A percentile compares a stretch with the other conserved stretches of the same genome.
Evolutionary conservation across 2,329 filamentous ascomycete genomes (phyloP).

Genomic region (Colletotrichum musae): DNA sequence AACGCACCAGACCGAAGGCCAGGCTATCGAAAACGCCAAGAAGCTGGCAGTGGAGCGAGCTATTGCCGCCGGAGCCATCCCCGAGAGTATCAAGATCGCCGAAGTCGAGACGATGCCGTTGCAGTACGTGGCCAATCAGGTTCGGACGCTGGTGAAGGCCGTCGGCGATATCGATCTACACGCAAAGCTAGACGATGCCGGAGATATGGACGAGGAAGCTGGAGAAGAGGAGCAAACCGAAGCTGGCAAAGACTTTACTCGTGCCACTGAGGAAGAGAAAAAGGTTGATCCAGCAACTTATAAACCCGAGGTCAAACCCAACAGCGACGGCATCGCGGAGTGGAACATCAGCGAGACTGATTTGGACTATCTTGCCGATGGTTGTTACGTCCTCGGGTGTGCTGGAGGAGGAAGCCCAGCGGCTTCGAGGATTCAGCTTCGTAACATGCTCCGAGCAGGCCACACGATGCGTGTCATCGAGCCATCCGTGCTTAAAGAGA

Average conservation of each 20-base stretch:
- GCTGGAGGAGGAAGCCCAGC: constrained; percentile 59
- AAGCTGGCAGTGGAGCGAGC: constrained; percentile 42
- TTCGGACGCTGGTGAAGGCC: constrained; percentile 53
- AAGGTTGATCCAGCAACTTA: constrained; percentile 53
- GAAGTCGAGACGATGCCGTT: constrained; percentile 58
- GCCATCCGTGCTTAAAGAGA: constrained; percentile 57
- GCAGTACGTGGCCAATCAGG: constrained; percentile 52
- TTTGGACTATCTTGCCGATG: constrained; percentile 60
- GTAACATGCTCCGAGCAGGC: constrained; percentile 57
- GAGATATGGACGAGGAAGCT: constrained; percentile 58
- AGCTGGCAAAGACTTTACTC: constrained; percentile 52
- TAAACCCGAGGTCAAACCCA: constrained; percentile 16
- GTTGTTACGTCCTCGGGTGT: constrained; percentile 63
- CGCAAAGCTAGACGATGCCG: constrained; percentile 50
- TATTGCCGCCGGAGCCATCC: constrained; percentile 39
- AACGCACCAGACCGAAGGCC: constrained; percentile 40
- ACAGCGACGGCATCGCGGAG: constrained; percentile 43
- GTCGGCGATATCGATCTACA: constrained; percentile 58
- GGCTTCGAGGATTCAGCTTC: constrained; percentile 53
- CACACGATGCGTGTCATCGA: constrained; percentile 56
- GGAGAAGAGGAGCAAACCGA: constrained; percentile 58
- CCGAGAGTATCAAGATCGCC: constrained; percentile 53
- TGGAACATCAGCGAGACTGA: constrained; percentile 63
- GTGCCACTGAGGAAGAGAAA: constrained; percentile 58
- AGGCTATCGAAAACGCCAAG: constrained; percentile 44